Conservation (phyloP, 768 basidiomycete genomes). For the Xanthoconium purpureum region DNA sequence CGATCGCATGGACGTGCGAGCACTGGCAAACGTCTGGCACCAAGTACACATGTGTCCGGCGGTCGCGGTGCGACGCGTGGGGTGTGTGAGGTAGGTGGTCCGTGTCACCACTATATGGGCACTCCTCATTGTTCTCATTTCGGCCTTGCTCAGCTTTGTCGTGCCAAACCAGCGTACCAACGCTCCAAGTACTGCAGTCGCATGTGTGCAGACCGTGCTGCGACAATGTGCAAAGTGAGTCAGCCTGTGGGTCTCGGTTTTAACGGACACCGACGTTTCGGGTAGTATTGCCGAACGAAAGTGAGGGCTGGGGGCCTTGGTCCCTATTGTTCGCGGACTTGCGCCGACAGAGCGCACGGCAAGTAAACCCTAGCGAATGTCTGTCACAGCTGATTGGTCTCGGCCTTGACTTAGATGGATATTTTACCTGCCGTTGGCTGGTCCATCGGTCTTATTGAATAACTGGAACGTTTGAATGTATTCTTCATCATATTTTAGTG, state of each 20-base stretch:
- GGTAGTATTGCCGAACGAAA: conserved; percentile 23
- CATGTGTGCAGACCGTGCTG: conserved; percentile 50
- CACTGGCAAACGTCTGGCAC: conserved; percentile 6
- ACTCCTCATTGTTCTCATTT: not conserved
- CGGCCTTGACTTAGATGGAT: not conserved
- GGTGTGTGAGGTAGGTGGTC: conserved; percentile 24
- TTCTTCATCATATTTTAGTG: not conserved
- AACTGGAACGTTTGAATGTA: not conserved
- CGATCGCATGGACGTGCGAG: not conserved
- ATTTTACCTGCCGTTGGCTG: conserved; percentile 1
- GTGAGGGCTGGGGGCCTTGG: conserved; percentile 13
- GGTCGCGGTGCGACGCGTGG: conserved; percentile 2
- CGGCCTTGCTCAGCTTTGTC: conserved; percentile 43
- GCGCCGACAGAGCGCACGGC: conserved; percentile 18
- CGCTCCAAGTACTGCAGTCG: conserved; percentile 60
- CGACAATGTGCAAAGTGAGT: conserved; percentile 24
- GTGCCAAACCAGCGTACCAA: conserved; percentile 53
- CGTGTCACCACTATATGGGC: not conserved
- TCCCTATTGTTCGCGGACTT: conserved; percentile 28
- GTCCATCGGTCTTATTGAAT: not conserved
- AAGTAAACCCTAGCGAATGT: no score
- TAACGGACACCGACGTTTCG: not conserved
- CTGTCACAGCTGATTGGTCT: not conserved
- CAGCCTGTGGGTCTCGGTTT: not conserved
- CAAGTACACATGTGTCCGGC: conserved; percentile 8